Evolutionary conservation across 352 stramenopile species (phyloP).

Genomic region (Phytopythium sindhum): DNA sequence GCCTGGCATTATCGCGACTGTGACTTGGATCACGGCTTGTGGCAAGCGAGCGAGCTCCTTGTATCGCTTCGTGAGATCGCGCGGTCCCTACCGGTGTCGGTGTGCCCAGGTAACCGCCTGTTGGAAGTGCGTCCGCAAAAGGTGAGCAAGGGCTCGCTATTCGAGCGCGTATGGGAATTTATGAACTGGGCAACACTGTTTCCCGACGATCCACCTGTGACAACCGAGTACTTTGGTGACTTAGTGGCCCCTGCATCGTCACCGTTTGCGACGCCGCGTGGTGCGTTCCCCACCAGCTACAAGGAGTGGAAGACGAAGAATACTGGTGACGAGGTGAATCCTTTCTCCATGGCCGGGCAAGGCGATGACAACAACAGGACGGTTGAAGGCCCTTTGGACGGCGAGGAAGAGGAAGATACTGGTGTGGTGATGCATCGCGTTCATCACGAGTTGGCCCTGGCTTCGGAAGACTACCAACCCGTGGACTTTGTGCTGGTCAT

Average conservation of each 20-base stretch:
- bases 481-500: constrained; percentile 87
- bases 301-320: constrained; percentile 10
- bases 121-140: constrained; percentile 77
- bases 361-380: constrained; percentile 10
- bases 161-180: constrained; percentile 83
- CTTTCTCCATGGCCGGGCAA: not conserved
- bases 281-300: constrained; percentile 16
- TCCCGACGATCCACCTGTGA: constrained; percentile 57
- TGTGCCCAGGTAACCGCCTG: constrained; percentile 73
- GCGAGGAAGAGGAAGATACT: constrained; percentile 6
- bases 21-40: constrained; percentile 83
- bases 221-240: constrained; percentile 74
- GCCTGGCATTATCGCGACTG: constrained; percentile 90
- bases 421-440: not conserved
- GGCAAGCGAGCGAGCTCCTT: constrained; percentile 89
- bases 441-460: constrained; percentile 16
- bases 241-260: constrained; percentile 36
- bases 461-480: constrained; percentile 23
- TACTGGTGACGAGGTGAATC: constrained; percentile 6
- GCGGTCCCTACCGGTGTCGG: constrained; percentile 60
- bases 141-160: constrained; percentile 75
- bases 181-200: constrained; percentile 74
- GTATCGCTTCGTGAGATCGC: constrained; percentile 77
- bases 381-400: constrained; percentile 12
- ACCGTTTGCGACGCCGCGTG: constrained; percentile 44